Percentiles rank a stretch among this genome's conserved stretches.
These are phyloP conservation scores for Staphylotrichum tortipilum DNA, from an alignment of 495 filamentous ascomycete genomes.

Conservation along the genomic window DNA sequence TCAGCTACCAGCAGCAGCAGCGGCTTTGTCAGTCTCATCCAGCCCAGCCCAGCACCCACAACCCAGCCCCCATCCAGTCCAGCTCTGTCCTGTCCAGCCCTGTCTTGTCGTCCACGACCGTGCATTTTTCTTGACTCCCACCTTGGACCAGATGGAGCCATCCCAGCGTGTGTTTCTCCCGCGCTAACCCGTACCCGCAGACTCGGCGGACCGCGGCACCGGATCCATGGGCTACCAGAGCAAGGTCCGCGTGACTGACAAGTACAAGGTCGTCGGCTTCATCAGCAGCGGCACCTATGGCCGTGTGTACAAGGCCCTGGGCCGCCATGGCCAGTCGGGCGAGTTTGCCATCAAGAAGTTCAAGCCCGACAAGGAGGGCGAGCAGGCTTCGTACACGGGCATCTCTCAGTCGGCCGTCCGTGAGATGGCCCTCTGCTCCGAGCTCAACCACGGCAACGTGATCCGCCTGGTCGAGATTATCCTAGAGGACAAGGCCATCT, in stretches of 20 bases:
- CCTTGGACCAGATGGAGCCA: not conserved
- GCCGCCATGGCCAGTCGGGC: slow-evolving; percentile 58
- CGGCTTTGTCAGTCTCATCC: slow-evolving; percentile 12
- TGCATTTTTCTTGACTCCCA: not conserved
- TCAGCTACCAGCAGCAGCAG: slow-evolving; percentile 16
- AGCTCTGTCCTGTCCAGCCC: no score
- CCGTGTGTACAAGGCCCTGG: slow-evolving; percentile 89
- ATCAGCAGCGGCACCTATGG: slow-evolving; percentile 99
- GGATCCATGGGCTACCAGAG: slow-evolving; percentile 58
- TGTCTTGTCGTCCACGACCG: no score
- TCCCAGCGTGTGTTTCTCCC: slow-evolving; percentile 1
- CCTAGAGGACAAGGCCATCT: slow-evolving; percentile 97
- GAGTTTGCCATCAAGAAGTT: slow-evolving; percentile 99
- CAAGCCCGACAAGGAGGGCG: slow-evolving; percentile 98
- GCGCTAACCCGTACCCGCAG: slow-evolving; percentile 25
- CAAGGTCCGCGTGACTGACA: slow-evolving; percentile 81
- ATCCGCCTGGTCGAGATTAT: slow-evolving; percentile 93
- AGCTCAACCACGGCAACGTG: slow-evolving; percentile 81
- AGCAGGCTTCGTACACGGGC: slow-evolving; percentile 87
- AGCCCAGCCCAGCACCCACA: no score
- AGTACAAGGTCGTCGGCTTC: slow-evolving; percentile 94
- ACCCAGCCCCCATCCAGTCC: no score
- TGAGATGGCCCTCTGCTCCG: slow-evolving; percentile 97
- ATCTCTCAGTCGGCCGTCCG: slow-evolving; percentile 96
- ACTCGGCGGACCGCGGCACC: slow-evolving; percentile 38